Conservation (phyloP, 1,139 yeast species). For the Taiozyma sp. region DNA sequence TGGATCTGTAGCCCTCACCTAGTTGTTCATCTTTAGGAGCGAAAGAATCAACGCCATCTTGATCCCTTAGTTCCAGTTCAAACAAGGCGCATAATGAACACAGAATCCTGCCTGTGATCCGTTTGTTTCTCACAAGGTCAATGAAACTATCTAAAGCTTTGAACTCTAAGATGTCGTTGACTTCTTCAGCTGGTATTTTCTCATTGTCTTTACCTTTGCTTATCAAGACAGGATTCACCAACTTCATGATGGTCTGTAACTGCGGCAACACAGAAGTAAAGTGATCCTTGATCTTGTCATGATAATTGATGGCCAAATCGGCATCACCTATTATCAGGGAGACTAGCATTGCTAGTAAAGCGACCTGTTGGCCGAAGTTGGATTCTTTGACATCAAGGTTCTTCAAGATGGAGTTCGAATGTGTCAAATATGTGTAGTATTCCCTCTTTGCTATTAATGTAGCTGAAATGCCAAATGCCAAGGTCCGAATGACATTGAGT, state of each 20-base stretch:
- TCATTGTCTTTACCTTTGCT: slow-evolving; percentile 12
- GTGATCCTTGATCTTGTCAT: slow-evolving; percentile 1
- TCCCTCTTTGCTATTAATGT: slow-evolving; percentile 31
- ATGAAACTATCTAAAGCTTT: slow-evolving; percentile 18
- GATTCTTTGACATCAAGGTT: neutral
- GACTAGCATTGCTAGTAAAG: slow-evolving; percentile 17
- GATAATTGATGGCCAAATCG: slow-evolving; percentile 12
- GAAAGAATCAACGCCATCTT: slow-evolving; percentile 6
- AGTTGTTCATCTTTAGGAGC: neutral
- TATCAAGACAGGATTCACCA: slow-evolving; percentile 17
- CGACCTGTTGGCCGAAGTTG: slow-evolving; percentile 2
- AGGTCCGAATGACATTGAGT: slow-evolving; percentile 2
- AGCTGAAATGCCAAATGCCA: slow-evolving; percentile 25
- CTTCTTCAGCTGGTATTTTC: slow-evolving; percentile 4
- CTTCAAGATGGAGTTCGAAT: slow-evolving; percentile 14
- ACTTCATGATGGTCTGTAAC: slow-evolving; percentile 5
- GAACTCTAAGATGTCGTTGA: neutral
- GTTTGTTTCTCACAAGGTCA: slow-evolving; percentile 19
- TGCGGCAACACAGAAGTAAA: neutral
- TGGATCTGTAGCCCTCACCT: neutral
- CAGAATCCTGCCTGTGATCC: slow-evolving; percentile 28
- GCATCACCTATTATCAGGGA: slow-evolving; percentile 22
- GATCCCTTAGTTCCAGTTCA: slow-evolving; percentile 22
- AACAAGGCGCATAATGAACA: slow-evolving; percentile 28
- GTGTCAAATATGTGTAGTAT: slow-evolving; percentile 25